A percentile compares a stretch with the other conserved stretches of the same genome.
Conservation (phyloP, 805 yeast species). For the Candida krabiensis region DNA sequence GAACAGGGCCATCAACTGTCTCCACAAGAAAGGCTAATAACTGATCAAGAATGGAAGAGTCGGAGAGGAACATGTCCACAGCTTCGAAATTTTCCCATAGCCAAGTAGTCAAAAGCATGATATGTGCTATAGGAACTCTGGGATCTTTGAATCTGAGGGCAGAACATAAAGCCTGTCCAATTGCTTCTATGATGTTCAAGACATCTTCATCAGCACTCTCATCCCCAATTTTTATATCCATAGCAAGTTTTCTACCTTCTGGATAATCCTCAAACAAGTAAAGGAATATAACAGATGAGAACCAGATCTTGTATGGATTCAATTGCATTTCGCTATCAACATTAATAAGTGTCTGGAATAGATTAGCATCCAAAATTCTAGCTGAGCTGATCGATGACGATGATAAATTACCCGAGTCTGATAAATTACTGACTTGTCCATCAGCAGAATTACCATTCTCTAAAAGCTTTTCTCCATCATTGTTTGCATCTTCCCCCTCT, state of each 20-base stretch:
- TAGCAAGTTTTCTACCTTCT: constrained; percentile 48
- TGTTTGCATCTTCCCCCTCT: constrained; percentile 1
- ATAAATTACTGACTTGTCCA: constrained; percentile 1
- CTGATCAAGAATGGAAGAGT: constrained; percentile 63
- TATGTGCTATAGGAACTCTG: constrained; percentile 73
- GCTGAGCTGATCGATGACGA: constrained; percentile 12
- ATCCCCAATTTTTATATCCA: constrained; percentile 56
- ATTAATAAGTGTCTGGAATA: constrained; percentile 70
- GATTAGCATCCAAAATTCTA: constrained; percentile 50
- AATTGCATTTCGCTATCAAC: constrained; percentile 70
- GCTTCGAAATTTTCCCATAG: constrained; percentile 74
- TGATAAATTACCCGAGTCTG: constrained; percentile 5
- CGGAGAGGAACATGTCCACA: constrained; percentile 71
- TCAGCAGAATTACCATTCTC: background rate
- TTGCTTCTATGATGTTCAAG: constrained; percentile 67
- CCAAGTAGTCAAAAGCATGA: constrained; percentile 74
- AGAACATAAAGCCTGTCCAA: constrained; percentile 71
- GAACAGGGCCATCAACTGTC: constrained; percentile 35
- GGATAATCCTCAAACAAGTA: constrained; percentile 57
- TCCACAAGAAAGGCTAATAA: constrained; percentile 65
- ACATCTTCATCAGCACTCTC: constrained; percentile 67
- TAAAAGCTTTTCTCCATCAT: constrained; percentile 2
- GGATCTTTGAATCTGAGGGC: constrained; percentile 64
- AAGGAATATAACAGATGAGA: constrained; percentile 66
- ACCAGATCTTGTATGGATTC: constrained; percentile 89